These are phyloP conservation scores for Tolypocladium tundrense DNA, from an alignment of 2,329 filamentous ascomycete genomes.

Conservation along the genomic window DNA sequence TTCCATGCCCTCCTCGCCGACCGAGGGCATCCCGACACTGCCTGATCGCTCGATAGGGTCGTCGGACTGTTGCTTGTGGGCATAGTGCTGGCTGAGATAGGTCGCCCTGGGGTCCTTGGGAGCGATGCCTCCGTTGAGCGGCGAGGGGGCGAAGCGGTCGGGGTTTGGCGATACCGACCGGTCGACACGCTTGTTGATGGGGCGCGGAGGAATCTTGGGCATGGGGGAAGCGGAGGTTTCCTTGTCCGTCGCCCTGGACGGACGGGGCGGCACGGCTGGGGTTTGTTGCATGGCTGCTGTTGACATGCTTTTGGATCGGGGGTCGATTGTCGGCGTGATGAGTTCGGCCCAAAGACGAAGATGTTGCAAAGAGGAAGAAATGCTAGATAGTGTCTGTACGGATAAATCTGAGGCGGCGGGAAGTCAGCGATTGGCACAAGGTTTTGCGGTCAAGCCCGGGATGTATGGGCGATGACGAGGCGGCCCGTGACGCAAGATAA, in stretches of 20 bases:
- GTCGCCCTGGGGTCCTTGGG: constrained; percentile 31
- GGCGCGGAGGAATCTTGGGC: constrained; percentile 73
- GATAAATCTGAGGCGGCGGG: neutral
- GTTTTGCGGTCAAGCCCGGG: neutral
- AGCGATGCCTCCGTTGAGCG: constrained; percentile 63
- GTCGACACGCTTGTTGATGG: constrained; percentile 56
- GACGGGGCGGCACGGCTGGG: constrained; percentile 48
- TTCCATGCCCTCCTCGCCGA: constrained; percentile 84
- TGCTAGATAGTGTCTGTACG: neutral
- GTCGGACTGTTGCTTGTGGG: constrained; percentile 19
- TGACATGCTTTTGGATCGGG: constrained; percentile 28
- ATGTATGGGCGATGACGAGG: neutral
- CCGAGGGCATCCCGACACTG: constrained; percentile 72
- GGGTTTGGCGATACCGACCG: constrained; percentile 69
- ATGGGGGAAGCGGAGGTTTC: constrained; percentile 25
- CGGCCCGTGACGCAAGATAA: constrained; percentile 3
- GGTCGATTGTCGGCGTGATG: neutral
- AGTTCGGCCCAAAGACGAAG: neutral
- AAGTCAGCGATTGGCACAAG: neutral
- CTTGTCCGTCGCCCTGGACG: constrained; percentile 38
- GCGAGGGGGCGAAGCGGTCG: constrained; percentile 75
- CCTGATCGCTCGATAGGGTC: constrained; percentile 50
- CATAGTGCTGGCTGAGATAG: constrained; percentile 24
- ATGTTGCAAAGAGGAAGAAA: neutral
- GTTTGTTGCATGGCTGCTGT: constrained; percentile 37